Conservation (phyloP, 176 grass and related monocot species). For the Aegilops bicornis region DNA sequence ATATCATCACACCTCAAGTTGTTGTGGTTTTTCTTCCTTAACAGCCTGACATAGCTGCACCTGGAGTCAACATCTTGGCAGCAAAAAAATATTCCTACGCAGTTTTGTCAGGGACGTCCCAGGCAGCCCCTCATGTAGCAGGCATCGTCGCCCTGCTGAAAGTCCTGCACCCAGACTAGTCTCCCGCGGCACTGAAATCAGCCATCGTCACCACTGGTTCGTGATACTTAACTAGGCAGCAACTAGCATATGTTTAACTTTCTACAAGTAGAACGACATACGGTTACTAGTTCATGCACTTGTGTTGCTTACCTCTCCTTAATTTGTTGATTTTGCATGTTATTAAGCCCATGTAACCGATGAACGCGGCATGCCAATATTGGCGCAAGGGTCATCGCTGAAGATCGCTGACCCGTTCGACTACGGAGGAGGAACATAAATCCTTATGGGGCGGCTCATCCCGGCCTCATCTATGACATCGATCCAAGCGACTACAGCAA, state of each 20-base stretch:
- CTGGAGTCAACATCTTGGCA: constrained; percentile 33
- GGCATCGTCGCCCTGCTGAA: not conserved
- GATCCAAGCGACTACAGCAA: no score
- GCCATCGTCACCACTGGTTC: no score
- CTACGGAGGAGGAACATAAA: not conserved
- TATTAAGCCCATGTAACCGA: not conserved
- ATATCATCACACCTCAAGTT: no score
- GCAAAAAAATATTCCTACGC: not conserved
- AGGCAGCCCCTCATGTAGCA: constrained; percentile 28
- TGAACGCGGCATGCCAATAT: constrained; percentile 17
- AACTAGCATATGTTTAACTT: no score
- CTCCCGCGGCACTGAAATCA: no score
- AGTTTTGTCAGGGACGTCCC: not conserved
- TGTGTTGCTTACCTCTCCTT: not conserved
- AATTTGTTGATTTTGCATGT: not conserved
- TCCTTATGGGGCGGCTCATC: no score
- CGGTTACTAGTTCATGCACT: no score
- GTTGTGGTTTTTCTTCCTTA: not conserved
- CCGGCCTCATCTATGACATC: no score
- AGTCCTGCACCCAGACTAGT: no score
- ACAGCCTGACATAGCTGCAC: constrained; percentile 10
- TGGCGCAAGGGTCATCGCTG: not conserved
- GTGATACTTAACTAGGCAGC: no score
- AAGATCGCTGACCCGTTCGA: constrained; percentile 40
- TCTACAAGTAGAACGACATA: no score